Conservation (phyloP, 768 basidiomycete genomes). For the Tubosaeta sp. region DNA sequence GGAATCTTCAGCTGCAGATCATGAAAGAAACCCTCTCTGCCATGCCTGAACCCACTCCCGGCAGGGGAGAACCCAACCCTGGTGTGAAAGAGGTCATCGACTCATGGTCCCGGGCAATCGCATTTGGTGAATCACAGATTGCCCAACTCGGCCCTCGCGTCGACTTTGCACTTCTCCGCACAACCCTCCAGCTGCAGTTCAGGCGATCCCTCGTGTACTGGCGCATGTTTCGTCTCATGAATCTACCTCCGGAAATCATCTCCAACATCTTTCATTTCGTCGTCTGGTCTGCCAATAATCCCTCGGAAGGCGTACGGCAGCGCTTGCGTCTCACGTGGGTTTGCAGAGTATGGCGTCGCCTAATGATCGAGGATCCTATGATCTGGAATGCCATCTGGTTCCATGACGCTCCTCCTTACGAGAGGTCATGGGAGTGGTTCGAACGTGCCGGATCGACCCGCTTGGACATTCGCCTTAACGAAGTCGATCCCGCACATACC, state of each 20-base stretch:
- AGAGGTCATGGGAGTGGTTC: conserved; percentile 53
- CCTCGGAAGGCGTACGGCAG: conserved; percentile 30
- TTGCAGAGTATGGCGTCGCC: conserved; percentile 51
- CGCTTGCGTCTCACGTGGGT: conserved; percentile 56
- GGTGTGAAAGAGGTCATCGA: conserved; percentile 2
- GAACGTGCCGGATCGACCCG: conserved; percentile 50
- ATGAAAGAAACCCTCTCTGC: conserved; percentile 16
- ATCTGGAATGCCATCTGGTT: conserved; percentile 70
- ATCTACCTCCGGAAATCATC: conserved; percentile 64
- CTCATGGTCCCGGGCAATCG: conserved; percentile 16
- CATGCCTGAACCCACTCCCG: conserved; percentile 15
- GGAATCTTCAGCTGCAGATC: conserved; percentile 15
- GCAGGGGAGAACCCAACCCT: not conserved
- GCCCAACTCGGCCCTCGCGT: conserved; percentile 18
- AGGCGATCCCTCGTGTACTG: conserved; percentile 29
- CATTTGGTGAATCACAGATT: conserved; percentile 20
- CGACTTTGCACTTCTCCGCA: conserved; percentile 4
- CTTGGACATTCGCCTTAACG: conserved; percentile 62
- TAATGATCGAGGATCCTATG: conserved; percentile 45
- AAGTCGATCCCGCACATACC: conserved; percentile 25
- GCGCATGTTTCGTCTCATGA: conserved; percentile 52
- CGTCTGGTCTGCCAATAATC: conserved; percentile 46
- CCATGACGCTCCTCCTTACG: conserved; percentile 45
- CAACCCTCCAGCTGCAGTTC: conserved; percentile 18
- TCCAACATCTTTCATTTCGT: conserved; percentile 59